These are phyloP conservation scores for Gremmenia infestans DNA, from an alignment of 2,329 filamentous ascomycete genomes.

Conservation along the genomic window DNA sequence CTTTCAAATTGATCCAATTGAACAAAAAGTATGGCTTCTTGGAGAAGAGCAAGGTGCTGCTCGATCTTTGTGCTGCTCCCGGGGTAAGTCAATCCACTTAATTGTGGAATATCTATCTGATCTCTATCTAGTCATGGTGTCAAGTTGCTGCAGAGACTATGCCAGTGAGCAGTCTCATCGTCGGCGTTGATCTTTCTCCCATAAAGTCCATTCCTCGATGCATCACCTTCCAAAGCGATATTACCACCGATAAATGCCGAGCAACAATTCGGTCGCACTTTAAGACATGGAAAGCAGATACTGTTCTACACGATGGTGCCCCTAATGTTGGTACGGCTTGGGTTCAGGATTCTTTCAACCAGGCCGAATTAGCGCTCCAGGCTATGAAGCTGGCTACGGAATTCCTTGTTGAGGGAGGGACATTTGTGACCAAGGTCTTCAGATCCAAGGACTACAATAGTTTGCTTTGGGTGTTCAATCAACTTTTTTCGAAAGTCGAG, in stretches of 20 bases:
- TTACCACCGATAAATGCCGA: slow-evolving; percentile 94
- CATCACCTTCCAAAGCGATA: slow-evolving; percentile 96
- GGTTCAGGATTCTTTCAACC: slow-evolving; percentile 97
- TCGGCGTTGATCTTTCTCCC: slow-evolving; percentile 89
- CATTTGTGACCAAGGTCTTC: slow-evolving; percentile 97
- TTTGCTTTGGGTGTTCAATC: slow-evolving; percentile 94
- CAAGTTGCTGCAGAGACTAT: slow-evolving; percentile 95
- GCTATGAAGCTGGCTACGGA: slow-evolving; percentile 92
- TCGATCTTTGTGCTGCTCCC: slow-evolving; percentile 96
- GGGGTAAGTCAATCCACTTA: slow-evolving; percentile 58
- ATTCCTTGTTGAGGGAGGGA: slow-evolving; percentile 82
- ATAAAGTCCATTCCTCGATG: slow-evolving; percentile 94
- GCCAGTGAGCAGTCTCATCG: slow-evolving; percentile 82
- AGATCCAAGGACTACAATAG: slow-evolving; percentile 95
- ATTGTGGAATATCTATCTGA: slow-evolving; percentile 16
- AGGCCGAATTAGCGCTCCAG: slow-evolving; percentile 87
- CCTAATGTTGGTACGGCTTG: slow-evolving; percentile 97
- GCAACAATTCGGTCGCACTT: slow-evolving; percentile 83
- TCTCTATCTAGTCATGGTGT: slow-evolving; percentile 70
- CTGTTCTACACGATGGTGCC: slow-evolving; percentile 92
- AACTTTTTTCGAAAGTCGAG: slow-evolving; percentile 91
- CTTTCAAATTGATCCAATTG: slow-evolving; percentile 95
- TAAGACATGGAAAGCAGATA: slow-evolving; percentile 95
- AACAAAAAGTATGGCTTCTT: slow-evolving; percentile 99
- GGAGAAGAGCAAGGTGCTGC: slow-evolving; percentile 89